Evolutionary conservation across 768 basidiomycete genomes (phyloP), one percentile per base, ranked within the genome.

Genomic region (Termitomyces sp.): DNA sequence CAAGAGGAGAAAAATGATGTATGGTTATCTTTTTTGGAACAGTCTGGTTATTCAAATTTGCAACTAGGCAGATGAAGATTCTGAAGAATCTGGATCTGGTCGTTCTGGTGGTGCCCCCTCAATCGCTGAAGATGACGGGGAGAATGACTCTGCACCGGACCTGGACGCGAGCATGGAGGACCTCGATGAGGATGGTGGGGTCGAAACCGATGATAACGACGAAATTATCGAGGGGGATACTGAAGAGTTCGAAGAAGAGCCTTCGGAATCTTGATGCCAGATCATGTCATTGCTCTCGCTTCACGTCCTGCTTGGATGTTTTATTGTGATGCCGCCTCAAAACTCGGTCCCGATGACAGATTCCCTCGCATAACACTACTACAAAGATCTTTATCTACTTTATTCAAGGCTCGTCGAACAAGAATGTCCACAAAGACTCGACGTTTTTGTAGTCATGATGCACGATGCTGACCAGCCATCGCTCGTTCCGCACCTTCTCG

Each of bases 381-480:
- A 57, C 58, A 61, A 58, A 58, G 16, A 20, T 53, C 37, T 58
- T 20, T 52, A 57, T 27, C 60, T 60, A 53, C 54, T 53, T 27
- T 47, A 58, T 58, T 59, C 49, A 63, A 42, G 53, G 30, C 37
- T 63, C 64, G 2, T 69, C 70, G 56, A 90, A 80, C 65, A 98
- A 72, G 74, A 98, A 97, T 18, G 77, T 79, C 94, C 95, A 98
- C 54, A 98, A 74, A 0, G 85, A 93, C 15, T 85, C 76, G 2
- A 82, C 63, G 63, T 90, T 74, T 70, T 91, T 93, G 71, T 88
- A 98, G 69, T 98, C 91, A 67, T 99, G 97, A 70, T 98, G 93
- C 4, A 96, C 83, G 63, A 98, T 76, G 73, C 86, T 95, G 61
- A 98, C 86, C 52, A 99, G 75, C 96, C 96, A 99, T 42, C 90